Conservation (phyloP, 192 early-diverging fungal species). For the Glomus cerebriforme region DNA sequence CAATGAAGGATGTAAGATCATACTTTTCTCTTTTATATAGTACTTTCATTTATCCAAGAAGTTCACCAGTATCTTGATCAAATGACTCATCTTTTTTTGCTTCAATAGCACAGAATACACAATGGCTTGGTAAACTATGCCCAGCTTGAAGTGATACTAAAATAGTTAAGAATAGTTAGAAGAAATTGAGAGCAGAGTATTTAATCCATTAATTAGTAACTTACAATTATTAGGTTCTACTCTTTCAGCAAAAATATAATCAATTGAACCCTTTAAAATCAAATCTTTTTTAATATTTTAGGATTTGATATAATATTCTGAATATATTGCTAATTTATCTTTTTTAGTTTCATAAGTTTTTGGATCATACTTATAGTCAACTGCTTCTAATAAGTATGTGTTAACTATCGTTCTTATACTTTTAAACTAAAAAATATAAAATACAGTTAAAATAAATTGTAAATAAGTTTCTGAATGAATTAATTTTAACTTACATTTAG, state of each 20-base stretch:
- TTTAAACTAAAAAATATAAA: too few species aligned
- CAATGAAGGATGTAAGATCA: too few species aligned
- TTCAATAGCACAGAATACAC: too few species aligned
- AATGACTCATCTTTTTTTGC: conserved; percentile 1
- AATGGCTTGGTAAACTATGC: conserved; percentile 1
- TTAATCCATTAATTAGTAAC: neutral
- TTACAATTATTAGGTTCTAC: conserved; percentile 7
- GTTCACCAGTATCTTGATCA: conserved; percentile 3
- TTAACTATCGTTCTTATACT: conserved; percentile 9
- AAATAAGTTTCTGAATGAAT: too few species aligned
- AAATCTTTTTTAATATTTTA: neutral
- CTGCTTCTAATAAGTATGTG: conserved; percentile 10
- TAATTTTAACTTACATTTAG: neutral
- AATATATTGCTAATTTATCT: conserved; percentile 11
- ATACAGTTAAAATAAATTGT: too few species aligned
- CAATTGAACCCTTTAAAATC: neutral
- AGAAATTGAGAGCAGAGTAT: conserved; percentile 16
- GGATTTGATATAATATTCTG: conserved; percentile 5
- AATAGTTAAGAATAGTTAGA: conserved; percentile 16
- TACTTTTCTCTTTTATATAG: neutral
- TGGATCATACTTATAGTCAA: conserved; percentile 18
- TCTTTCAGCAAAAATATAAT: conserved; percentile 10
- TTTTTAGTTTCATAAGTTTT: neutral
- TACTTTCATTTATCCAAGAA: conserved; percentile 12
- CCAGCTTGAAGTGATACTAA: neutral